Base-by-base conservation (phyloP, 441 rosid species). In the Arabidopsis lyrata region DNA sequence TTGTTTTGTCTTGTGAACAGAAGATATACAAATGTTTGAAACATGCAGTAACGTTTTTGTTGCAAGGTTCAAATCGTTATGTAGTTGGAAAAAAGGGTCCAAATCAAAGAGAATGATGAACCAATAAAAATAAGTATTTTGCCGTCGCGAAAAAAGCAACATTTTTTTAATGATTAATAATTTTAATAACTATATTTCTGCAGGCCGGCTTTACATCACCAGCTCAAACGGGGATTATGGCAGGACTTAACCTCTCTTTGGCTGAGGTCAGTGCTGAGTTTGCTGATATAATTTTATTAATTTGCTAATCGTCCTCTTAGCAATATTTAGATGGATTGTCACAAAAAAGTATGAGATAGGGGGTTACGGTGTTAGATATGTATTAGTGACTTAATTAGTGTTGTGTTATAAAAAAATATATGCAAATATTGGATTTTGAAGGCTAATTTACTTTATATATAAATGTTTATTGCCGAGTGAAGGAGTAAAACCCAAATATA, bases 131-230 rank as follows among this genome's bases (percentile, higher is more conserved):
- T 3, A 41, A 41, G n/a, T n/a, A 41, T 53, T 16, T 27, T 24
- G 55, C 62, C 31, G 45, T 67, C 61, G 15, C 36, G 18, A 8
- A 29, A 24, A 24, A 57, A 47, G 65, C 18, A 42, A 38, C 60
- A 44, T 1, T 36, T 58, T 34, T 34, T 55, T 18, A 18, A 18
- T 18, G 20, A 18, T 18, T 18, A 18, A 18, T 18, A 18, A 18
- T 18, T 18, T 18, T 18, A 18, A 27, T 29, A 32, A 32, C 35
- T 24, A 2, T 5, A 29, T 54, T 47, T 4, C 22, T 58, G 38
- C 16, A 77, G 81, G 64, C 81, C 39, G 81, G 77, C 16, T 77
- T 60, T 72, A 77, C 81, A 32, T 77, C 81, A 59, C 81, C 81
- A 61, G 74, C 64, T 60, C 81, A 77, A 77, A 31, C 60, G 18